A percentile compares a stretch with the other conserved stretches of the same genome.
Evolutionary conservation across 352 stramenopile genomes (phyloP).

Genomic region (Pythium periplocum): DNA sequence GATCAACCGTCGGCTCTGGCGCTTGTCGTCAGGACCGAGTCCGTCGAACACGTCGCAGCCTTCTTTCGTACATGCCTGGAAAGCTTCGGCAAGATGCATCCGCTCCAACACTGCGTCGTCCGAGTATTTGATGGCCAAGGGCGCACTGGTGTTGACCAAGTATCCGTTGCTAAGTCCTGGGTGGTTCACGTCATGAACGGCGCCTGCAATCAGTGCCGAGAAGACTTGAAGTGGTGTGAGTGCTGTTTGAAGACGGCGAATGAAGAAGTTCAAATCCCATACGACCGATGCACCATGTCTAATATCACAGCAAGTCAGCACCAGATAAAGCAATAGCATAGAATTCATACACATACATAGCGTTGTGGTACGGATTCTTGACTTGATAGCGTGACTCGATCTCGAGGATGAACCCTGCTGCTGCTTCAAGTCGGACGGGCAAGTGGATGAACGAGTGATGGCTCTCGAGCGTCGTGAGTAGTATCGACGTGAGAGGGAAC

Average conservation of each 20-base stretch:
- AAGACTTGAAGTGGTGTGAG: slow-evolving; percentile 47
- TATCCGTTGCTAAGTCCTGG: slow-evolving; percentile 91
- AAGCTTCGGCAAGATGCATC: slow-evolving; percentile 70
- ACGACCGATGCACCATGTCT: slow-evolving; percentile 69
- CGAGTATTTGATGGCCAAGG: slow-evolving; percentile 91
- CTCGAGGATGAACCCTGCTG: slow-evolving; percentile 50
- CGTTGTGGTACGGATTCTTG: slow-evolving; percentile 81
- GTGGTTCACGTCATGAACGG: slow-evolving; percentile 92
- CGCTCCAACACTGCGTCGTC: slow-evolving; percentile 89
- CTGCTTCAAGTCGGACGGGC: slow-evolving; percentile 43
- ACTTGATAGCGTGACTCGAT: slow-evolving; percentile 62
- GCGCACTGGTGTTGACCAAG: slow-evolving; percentile 74
- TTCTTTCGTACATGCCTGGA: slow-evolving; percentile 58
- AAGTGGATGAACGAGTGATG: slow-evolving; percentile 55
- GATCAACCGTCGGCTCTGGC: slow-evolving; percentile 58
- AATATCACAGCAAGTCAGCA: slow-evolving; percentile 1
- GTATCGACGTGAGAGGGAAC: slow-evolving; percentile 51
- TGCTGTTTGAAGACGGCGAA: slow-evolving; percentile 35
- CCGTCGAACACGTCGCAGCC: slow-evolving; percentile 67
- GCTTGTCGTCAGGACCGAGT: slow-evolving; percentile 42
- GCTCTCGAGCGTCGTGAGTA: slow-evolving; percentile 63
- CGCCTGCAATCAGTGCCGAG: slow-evolving; percentile 83
- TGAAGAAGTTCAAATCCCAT: slow-evolving; percentile 69
- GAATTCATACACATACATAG: slow-evolving; percentile 31
- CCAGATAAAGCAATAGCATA: slow-evolving; percentile 1